These are phyloP conservation scores for Boletellus emodensis DNA, from an alignment of 768 basidiomycete genomes.

Conservation along the genomic window DNA sequence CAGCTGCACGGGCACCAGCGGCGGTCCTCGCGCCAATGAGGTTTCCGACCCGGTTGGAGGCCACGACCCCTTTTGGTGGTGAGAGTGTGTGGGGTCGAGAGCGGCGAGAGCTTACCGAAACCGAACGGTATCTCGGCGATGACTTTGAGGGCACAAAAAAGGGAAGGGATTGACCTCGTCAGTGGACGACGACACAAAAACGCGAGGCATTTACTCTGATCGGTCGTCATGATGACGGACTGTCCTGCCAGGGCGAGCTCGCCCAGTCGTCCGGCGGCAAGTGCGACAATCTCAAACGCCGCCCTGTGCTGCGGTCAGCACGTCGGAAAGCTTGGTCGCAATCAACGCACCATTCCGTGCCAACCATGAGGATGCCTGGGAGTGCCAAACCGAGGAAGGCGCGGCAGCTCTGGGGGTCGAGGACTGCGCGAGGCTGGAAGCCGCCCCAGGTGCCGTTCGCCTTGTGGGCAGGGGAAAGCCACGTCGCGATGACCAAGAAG, in stretches of 20 bases:
- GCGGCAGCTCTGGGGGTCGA: conserved; percentile 49
- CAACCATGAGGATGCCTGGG: conserved; percentile 78
- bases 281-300: conserved; percentile 77
- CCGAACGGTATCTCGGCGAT: conserved; percentile 75
- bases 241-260: conserved; percentile 68
- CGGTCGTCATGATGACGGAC: conserved; percentile 76
- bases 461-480: conserved; percentile 48
- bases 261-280: conserved; percentile 71
- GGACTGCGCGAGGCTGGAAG: conserved; percentile 39
- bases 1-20: conserved; percentile 49
- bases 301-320: conserved; percentile 44
- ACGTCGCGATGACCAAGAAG: conserved; percentile 48
- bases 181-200: not conserved
- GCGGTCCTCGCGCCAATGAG: conserved; percentile 59
- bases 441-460: conserved; percentile 65
- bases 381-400: conserved; percentile 62
- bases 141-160: conserved; percentile 34
- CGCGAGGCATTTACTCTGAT: conserved; percentile 50
- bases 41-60: conserved; percentile 71
- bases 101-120: conserved; percentile 39
- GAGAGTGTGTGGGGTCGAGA: not conserved
- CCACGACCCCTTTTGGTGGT: conserved; percentile 49
- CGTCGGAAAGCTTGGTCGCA: not conserved
- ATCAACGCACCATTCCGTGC: conserved; percentile 65
- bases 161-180: not conserved